Evolutionary conservation across 805 yeast genomes (phyloP).

Genomic region (Kazachstania psychrophila): DNA sequence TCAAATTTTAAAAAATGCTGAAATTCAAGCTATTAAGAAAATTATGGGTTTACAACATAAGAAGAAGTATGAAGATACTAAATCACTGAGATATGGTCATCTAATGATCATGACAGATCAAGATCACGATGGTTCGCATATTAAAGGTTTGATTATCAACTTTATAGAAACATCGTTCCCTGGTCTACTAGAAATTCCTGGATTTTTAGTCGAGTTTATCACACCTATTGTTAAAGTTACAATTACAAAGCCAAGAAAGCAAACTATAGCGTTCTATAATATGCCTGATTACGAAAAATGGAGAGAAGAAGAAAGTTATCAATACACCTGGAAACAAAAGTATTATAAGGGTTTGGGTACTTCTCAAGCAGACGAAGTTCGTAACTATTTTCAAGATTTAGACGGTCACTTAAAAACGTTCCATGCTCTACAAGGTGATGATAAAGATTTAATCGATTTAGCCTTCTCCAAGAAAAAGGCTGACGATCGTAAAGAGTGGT

Average conservation of each 20-base stretch:
- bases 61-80: constrained; percentile 65
- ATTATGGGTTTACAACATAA: constrained; percentile 94
- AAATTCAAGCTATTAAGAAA: constrained; percentile 89
- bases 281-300: constrained; percentile 95
- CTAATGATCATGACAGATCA: constrained; percentile 99
- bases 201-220: constrained; percentile 84
- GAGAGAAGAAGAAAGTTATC: constrained; percentile 75
- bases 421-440: constrained; percentile 71
- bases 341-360: constrained; percentile 99
- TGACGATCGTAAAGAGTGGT: constrained; percentile 96
- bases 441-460: constrained; percentile 68
- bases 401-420: constrained; percentile 82
- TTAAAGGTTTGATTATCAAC: constrained; percentile 89
- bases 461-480: constrained; percentile 94
- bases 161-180: constrained; percentile 92
- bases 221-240: constrained; percentile 94
- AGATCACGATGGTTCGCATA: constrained; percentile 98
- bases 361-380: constrained; percentile 69
- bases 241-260: constrained; percentile 51
- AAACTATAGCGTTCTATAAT: constrained; percentile 68
- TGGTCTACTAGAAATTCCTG: constrained; percentile 82
- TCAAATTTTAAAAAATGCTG: constrained; percentile 85
- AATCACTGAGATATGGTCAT: constrained; percentile 83
- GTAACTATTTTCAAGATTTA: constrained; percentile 78
- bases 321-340: constrained; percentile 79